Evolutionary conservation across 2,329 filamentous ascomycete genomes (phyloP), one percentile per base, ranked within the genome.

Genomic region (Berkeleyomyces basicola): DNA sequence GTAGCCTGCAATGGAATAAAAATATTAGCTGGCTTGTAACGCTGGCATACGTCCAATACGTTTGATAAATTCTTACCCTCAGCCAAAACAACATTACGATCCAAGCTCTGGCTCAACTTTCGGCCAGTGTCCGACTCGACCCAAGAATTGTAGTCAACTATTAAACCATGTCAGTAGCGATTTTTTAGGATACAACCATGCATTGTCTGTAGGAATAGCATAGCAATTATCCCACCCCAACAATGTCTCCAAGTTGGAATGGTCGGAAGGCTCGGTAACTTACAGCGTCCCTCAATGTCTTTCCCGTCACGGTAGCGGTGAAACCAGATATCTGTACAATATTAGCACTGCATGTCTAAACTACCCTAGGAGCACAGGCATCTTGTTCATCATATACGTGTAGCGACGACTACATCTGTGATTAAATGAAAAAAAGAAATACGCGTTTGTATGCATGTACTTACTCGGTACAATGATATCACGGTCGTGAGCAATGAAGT

Each of bases 121-220:
- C 86, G 82, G 58, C 82, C 90, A 73, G 92, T 87, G 60, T 91
- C 86, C 7, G 92, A 92, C 76, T 99, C 93, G 68, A 95, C 82
- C 93, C 93, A 99, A 1, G 93, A 97, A 75, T 99, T 99, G 78
- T 99, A 99, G 73, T 99, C 93, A 71, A 97, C 89, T 93, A 65
- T 67, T 71, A 11, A 23, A 33, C 11, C 60, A 67, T 62, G 66
- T 72, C 66, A 70, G 67, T 61, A 40, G 23, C 37, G 14, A 14
- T 55, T 5, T 39, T 44, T 40, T 36, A 23, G 46, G 14, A n/a
- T n/a, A 49, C 5, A 9, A 10, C 53, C 36, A 4, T 33, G 7
- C 23, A 23, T 23, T 23, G 23, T 23, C 23, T 23, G 11, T 11
- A 10, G 16, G 7, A 16, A 33, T 3, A 44, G 14, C 23, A 23